Evolutionary conservation across 164 flowering plant species (phyloP).

Genomic region (Tinospora cordifolia): DNA sequence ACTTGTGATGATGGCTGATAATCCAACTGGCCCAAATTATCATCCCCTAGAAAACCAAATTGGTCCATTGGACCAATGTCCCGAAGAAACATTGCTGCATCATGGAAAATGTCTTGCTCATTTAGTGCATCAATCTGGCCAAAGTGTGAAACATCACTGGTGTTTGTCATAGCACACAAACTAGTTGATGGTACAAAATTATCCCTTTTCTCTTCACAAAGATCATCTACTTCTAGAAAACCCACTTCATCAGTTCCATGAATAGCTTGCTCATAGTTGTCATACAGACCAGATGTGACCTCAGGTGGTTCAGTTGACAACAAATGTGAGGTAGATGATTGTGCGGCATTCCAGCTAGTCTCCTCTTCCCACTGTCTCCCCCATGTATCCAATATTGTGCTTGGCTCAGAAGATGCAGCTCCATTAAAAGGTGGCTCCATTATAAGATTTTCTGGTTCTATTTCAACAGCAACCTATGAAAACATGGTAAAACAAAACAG

Average conservation of each 20-base stretch:
- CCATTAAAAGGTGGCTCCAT: constrained; percentile 25
- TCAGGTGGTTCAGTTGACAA: constrained; percentile 31
- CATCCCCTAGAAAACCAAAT: constrained; percentile 11
- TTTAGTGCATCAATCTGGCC: constrained; percentile 35
- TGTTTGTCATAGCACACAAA: constrained; percentile 5
- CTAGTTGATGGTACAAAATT: constrained; percentile 28
- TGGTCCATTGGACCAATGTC: constrained; percentile 32
- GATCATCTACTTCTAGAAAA: constrained; percentile 78
- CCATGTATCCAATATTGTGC: constrained; percentile 10
- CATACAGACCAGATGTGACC: constrained; percentile 30
- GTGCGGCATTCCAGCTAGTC: constrained; percentile 19
- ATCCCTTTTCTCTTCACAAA: constrained; percentile 16
- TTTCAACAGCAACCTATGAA: constrained; percentile 31
- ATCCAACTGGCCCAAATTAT: constrained; percentile 21
- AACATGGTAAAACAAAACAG: not conserved
- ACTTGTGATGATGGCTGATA: constrained; percentile 21
- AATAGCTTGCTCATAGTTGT: constrained; percentile 12
- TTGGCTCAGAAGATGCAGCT: constrained; percentile 17
- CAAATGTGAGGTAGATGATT: constrained; percentile 2
- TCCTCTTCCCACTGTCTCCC: constrained; percentile 19
- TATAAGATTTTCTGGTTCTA: constrained; percentile 28
- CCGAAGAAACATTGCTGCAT: constrained; percentile 42
- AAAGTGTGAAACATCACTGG: constrained; percentile 17
- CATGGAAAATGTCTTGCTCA: constrained; percentile 50
- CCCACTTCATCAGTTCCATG: constrained; percentile 32